Percentiles rank a stretch among this genome's conserved stretches.
Evolutionary conservation across 2,329 filamentous ascomycete species (phyloP).

Genomic region (Leptoxyphium fumago): DNA sequence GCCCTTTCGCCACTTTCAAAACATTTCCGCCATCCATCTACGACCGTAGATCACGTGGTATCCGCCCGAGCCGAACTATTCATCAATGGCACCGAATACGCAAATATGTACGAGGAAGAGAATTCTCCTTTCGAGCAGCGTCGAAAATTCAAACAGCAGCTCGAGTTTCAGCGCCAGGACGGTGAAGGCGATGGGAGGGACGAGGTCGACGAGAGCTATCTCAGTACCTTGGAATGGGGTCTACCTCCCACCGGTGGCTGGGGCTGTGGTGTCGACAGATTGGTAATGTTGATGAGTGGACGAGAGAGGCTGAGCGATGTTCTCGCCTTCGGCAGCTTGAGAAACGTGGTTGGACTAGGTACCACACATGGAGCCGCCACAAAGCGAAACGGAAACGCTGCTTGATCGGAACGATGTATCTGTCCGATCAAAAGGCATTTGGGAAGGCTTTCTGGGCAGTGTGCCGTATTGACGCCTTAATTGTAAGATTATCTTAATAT

Average conservation of each 20-base stretch:
- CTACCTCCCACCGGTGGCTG: constrained; percentile 93
- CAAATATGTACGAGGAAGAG: constrained; percentile 97
- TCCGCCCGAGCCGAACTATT: constrained; percentile 24
- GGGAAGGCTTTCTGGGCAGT: too few relatives aligned
- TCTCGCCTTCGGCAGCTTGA: constrained; percentile 73
- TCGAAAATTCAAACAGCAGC: constrained; percentile 58
- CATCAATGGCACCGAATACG: constrained; percentile 56
- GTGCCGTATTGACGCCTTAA: too few relatives aligned
- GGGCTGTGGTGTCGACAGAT: constrained; percentile 82
- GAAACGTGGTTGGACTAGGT: constrained; percentile 35
- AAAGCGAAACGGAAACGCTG: too few relatives aligned
- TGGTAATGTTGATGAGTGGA: constrained; percentile 82
- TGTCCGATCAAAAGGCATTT: too few relatives aligned
- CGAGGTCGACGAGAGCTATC: constrained; percentile 62
- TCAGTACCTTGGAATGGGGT: constrained; percentile 72
- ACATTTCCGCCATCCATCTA: constrained; percentile 52
- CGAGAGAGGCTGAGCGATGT: constrained; percentile 70
- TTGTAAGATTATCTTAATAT: too few relatives aligned
- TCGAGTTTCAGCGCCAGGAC: constrained; percentile 23
- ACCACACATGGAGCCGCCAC: too few relatives aligned
- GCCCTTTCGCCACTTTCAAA: constrained; percentile 87
- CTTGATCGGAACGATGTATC: too few relatives aligned
- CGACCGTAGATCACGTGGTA: constrained; percentile 39
- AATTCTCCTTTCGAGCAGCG: constrained; percentile 82
- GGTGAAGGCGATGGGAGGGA: constrained; percentile 33